A percentile compares a stretch with the other conserved stretches of the same genome.
Conservation (phyloP, 345 rosid species). For the Pelargonium nanum region DNA sequence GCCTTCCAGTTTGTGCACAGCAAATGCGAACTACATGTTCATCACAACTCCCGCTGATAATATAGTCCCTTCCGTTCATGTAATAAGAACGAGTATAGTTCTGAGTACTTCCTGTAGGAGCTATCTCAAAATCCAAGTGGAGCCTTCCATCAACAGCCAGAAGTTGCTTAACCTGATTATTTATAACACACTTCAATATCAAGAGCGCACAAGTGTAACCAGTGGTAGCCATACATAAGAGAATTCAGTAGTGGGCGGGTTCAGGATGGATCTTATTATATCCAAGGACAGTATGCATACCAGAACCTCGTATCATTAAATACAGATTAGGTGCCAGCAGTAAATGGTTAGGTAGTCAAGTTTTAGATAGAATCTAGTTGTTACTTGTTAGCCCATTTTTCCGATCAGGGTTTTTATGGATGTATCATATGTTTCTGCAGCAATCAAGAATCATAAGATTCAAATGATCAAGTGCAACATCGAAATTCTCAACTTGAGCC, state of each 20-base stretch:
- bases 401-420: too few species aligned
- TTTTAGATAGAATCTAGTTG: too few species aligned
- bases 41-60: constrained; percentile 86
- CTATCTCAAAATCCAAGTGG: constrained; percentile 61
- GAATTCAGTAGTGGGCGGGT: too few species aligned
- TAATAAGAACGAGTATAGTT: constrained; percentile 92
- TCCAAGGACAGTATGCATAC: neutral
- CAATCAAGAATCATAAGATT: too few species aligned
- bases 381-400: too few species aligned
- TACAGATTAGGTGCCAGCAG: too few species aligned
- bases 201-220: too few species aligned
- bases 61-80: constrained; percentile 87
- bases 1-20: constrained; percentile 97
- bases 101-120: constrained; percentile 66
- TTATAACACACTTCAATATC: too few species aligned
- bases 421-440: too few species aligned
- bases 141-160: constrained; percentile 82
- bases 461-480: too few species aligned
- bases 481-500: neutral
- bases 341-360: too few species aligned
- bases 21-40: constrained; percentile 80
- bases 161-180: constrained; percentile 70
- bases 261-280: neutral
- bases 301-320: neutral
- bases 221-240: too few species aligned